Conservation (phyloP, 164 flowering plant genomes). For the Tetracentron sinense region DNA sequence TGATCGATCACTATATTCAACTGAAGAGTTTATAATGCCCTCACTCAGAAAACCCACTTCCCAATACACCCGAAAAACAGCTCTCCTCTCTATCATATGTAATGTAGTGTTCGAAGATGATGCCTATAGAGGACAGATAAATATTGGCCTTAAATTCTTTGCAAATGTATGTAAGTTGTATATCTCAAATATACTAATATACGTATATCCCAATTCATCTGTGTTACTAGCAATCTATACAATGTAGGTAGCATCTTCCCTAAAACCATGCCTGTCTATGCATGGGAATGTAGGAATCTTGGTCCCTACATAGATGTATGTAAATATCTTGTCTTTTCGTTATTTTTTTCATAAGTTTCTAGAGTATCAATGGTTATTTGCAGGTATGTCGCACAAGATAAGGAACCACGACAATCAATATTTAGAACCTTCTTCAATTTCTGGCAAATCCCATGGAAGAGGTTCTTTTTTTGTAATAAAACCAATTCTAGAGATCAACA, state of each 20-base stretch:
- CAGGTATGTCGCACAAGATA: conserved; percentile 24
- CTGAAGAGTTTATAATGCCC: no score
- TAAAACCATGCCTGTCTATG: no score
- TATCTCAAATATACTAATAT: no score
- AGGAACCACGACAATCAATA: conserved; percentile 17
- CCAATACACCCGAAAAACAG: no score
- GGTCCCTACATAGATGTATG: no score
- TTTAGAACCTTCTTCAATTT: conserved; percentile 20
- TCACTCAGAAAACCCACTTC: no score
- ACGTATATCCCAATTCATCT: no score
- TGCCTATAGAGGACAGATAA: conserved; percentile 67
- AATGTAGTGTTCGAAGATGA: conserved; percentile 81
- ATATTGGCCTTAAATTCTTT: conserved; percentile 59
- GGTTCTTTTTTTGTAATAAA: conserved; percentile 9
- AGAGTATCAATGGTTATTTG: conserved; percentile 4
- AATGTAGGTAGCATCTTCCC: no score
- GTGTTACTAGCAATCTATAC: no score
- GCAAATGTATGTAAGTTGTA: conserved; percentile 49
- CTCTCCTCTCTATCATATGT: no score
- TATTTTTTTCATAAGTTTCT: not conserved
- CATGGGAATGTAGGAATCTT: no score
- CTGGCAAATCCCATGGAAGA: conserved; percentile 31
- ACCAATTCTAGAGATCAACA: conserved; percentile 6
- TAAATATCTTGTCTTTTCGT: not conserved
- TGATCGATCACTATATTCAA: no score